A percentile compares a stretch with the other conserved stretches of the same genome.
Conservation (phyloP, 2,329 filamentous ascomycete genomes). For the Xylariaceae sp. region DNA sequence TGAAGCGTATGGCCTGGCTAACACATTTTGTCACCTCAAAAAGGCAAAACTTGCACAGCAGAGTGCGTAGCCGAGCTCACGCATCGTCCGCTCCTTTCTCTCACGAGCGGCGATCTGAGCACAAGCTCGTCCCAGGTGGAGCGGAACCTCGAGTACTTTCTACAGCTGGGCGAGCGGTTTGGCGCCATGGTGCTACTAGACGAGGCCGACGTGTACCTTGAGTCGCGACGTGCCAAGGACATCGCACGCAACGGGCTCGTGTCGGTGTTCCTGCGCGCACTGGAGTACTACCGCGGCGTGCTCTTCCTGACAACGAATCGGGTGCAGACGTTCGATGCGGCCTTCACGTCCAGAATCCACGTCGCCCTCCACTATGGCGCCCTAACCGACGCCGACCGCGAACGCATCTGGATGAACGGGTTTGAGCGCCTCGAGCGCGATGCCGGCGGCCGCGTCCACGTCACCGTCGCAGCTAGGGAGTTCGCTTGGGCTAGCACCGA, state of each 20-base stretch:
- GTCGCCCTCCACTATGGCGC: conserved; percentile 55
- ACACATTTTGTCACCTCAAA: neutral
- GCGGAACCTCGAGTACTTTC: conserved; percentile 54
- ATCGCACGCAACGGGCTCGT: conserved; percentile 56
- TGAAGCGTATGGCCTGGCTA: neutral
- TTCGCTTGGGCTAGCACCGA: conserved; percentile 48
- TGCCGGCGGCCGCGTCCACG: conserved; percentile 46
- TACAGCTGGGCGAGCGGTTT: conserved; percentile 57
- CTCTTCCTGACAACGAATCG: conserved; percentile 60
- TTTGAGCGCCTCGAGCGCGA: conserved; percentile 55
- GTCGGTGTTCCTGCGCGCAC: conserved; percentile 56
- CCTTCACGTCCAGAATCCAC: conserved; percentile 58
- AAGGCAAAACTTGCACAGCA: conserved; percentile 61
- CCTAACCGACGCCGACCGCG: conserved; percentile 50
- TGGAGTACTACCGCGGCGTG: conserved; percentile 59
- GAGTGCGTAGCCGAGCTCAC: conserved; percentile 61
- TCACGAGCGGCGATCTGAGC: conserved; percentile 58
- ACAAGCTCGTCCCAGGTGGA: conserved; percentile 49
- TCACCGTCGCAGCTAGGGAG: conserved; percentile 48
- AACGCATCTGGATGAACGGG: conserved; percentile 53
- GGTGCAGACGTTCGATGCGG: conserved; percentile 54
- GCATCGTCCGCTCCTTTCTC: conserved; percentile 56
- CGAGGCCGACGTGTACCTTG: conserved; percentile 67
- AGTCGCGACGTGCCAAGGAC: conserved; percentile 54
- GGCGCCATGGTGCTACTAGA: conserved; percentile 62